These are phyloP conservation scores for Talaromyces borbonicus DNA, from an alignment of 495 filamentous ascomycete genomes.

Conservation along the genomic window DNA sequence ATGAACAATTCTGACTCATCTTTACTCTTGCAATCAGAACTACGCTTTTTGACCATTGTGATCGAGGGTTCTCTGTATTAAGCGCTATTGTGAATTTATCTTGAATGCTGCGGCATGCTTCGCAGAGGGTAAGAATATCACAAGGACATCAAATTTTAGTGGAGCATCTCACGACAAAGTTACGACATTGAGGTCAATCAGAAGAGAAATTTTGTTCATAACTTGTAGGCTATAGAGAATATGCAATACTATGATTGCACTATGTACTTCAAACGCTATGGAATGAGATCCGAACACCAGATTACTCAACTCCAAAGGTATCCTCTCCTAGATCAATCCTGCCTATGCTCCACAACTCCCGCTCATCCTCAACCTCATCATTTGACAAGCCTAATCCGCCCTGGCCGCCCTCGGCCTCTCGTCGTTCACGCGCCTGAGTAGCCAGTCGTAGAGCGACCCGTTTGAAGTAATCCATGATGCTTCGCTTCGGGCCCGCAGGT, in stretches of 20 bases:
- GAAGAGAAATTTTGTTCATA: too few species aligned
- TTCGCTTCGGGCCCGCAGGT: constrained; percentile 62
- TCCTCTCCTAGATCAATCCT: constrained; percentile 73
- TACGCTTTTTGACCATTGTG: background rate
- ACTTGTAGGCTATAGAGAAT: too few species aligned
- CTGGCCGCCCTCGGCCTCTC: constrained; percentile 79
- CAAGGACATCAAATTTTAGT: too few species aligned
- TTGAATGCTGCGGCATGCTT: too few species aligned
- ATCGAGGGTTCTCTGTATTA: background rate
- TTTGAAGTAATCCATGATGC: constrained; percentile 97
- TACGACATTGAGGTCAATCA: too few species aligned
- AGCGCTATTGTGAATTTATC: background rate
- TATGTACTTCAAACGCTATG: too few species aligned
- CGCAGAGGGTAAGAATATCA: too few species aligned
- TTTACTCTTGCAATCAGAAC: background rate
- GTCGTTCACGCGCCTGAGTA: constrained; percentile 73
- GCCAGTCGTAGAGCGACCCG: constrained; percentile 74
- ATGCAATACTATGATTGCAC: too few species aligned
- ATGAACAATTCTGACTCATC: background rate
- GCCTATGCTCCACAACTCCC: constrained; percentile 91
- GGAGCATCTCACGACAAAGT: too few species aligned
- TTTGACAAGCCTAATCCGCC: constrained; percentile 75
- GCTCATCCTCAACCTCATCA: constrained; percentile 88
- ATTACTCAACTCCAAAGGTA: constrained; percentile 35
- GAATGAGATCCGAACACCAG: constrained; percentile 2